phyloP scores from a whole-genome alignment of 1,139 yeast species.

The Blastobotrys apis region DNA sequence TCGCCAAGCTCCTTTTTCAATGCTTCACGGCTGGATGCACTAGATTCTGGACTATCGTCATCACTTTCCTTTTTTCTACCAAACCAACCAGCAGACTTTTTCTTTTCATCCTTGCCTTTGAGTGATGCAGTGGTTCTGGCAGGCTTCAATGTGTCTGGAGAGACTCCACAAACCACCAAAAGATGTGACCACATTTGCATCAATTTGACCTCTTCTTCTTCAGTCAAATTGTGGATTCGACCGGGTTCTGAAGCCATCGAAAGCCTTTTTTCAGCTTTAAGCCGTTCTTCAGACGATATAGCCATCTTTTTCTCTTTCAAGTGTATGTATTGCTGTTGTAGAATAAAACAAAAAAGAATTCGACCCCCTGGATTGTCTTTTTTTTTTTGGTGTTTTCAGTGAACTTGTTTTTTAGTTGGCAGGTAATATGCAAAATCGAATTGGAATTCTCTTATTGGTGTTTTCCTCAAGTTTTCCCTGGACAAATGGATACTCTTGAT shows the following conservation, averaged over 20 bases:
- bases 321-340: neutral
- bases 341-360: neutral
- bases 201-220: slow-evolving; percentile 59
- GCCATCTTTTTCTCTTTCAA: slow-evolving; percentile 5
- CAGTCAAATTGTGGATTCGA: slow-evolving; percentile 54
- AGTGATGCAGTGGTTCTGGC: slow-evolving; percentile 9
- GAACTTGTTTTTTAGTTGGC: too few relatives aligned
- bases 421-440: neutral
- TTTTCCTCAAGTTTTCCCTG: too few relatives aligned
- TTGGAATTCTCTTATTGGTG: neutral
- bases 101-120: slow-evolving; percentile 21
- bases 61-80: slow-evolving; percentile 27
- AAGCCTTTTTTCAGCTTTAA: slow-evolving; percentile 1
- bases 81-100: slow-evolving; percentile 26
- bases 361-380: neutral
- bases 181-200: slow-evolving; percentile 75
- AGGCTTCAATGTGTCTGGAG: slow-evolving; percentile 33
- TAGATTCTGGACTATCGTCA: slow-evolving; percentile 18
- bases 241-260: slow-evolving; percentile 39
- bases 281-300: slow-evolving; percentile 9
- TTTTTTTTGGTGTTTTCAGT: neutral
- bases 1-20: slow-evolving; percentile 24
- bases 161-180: slow-evolving; percentile 57
- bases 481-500: too few relatives aligned
- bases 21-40: slow-evolving; percentile 23